Percentiles rank a stretch among this genome's conserved stretches.
These are phyloP conservation scores for Pleurotus giganteus DNA, from an alignment of 768 basidiomycete genomes.

Conservation along the genomic window DNA sequence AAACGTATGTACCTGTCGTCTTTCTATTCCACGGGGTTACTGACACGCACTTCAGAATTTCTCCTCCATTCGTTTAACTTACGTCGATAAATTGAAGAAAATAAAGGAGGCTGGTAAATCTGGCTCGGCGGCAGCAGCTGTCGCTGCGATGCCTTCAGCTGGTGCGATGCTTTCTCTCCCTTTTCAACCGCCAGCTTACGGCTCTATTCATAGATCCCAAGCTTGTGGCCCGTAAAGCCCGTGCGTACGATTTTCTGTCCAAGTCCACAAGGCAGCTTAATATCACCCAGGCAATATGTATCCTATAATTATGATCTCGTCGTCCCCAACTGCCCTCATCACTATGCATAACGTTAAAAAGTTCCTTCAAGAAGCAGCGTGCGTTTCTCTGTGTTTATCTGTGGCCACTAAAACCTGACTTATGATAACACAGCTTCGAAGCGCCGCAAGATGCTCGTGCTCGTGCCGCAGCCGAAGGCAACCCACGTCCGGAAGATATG, in stretches of 20 bases:
- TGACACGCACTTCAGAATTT: slow-evolving; percentile 66
- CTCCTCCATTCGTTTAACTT: slow-evolving; percentile 58
- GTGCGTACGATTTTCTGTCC: slow-evolving; percentile 37
- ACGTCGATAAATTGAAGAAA: slow-evolving; percentile 77
- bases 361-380: slow-evolving; percentile 89
- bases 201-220: slow-evolving; percentile 45
- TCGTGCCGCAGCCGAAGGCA: slow-evolving; percentile 67
- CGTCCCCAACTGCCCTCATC: slow-evolving; percentile 90
- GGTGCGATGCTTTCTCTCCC: not conserved
- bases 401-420: not conserved
- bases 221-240: slow-evolving; percentile 65
- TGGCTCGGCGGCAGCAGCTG: slow-evolving; percentile 34
- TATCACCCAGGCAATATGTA: slow-evolving; percentile 60
- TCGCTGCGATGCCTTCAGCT: slow-evolving; percentile 36
- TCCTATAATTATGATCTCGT: slow-evolving; percentile 97
- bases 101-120: slow-evolving; percentile 64
- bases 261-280: not conserved
- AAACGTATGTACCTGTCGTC: slow-evolving; percentile 55
- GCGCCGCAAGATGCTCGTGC: slow-evolving; percentile 72
- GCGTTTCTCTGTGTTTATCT: slow-evolving; percentile 21
- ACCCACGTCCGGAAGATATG: slow-evolving; percentile 75
- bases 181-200: not conserved
- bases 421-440: slow-evolving; percentile 52
- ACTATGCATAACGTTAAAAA: slow-evolving; percentile 97
- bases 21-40: not conserved